Base-by-base conservation (phyloP, 805 yeast genomes). In the Lipomyces starkeyi region DNA sequence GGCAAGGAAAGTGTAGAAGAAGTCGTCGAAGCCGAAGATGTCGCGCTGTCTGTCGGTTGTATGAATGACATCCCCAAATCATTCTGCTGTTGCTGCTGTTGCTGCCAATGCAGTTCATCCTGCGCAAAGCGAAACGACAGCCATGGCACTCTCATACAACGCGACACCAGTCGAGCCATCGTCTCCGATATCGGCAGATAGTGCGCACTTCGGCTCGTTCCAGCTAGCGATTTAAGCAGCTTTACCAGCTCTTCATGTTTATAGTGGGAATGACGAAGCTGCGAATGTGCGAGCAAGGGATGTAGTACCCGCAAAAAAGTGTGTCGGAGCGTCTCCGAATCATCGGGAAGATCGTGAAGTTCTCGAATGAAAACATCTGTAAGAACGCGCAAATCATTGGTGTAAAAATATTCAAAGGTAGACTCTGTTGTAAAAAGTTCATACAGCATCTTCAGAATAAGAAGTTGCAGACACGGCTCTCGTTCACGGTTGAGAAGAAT, bases 291-390 rank as follows among this genome's bases (percentile, higher is more conserved):
- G 40, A 93, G 77, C 74, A 93, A 78, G 0, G 96, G 97, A 70
- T 86, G 83, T 37, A 94, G 73, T 2, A 93, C 92, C 65, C 95
- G 83, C 55, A 93, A 78, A 74, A 89, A 92, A 11, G 92, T 86
- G 74, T 88, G 88, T 64, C 91, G 86, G 54, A 88, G 78, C 9
- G 84, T 79, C 66, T 84, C 89, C 25, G 85, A 85, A 13, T 82
- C 84, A 62, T 78, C 82, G 27, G 93, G 85, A 54, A 91, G 78
- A 74, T 93, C 88, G 71, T 85, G 85, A 63, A 94, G 81, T 75
- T 93, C 97, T 63, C 98, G 81, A 1, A 93, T 82, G 62, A 93
- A 82, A 9, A 93, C 93, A 74, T 92, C 97, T 14, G 90, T 87
- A 65, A 93, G 83, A 6, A 93, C 96, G 73, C 89, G 88, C 67